phyloP scores from a whole-genome alignment of 768 basidiomycete genomes.

The Floccularia luteovirens region DNA sequence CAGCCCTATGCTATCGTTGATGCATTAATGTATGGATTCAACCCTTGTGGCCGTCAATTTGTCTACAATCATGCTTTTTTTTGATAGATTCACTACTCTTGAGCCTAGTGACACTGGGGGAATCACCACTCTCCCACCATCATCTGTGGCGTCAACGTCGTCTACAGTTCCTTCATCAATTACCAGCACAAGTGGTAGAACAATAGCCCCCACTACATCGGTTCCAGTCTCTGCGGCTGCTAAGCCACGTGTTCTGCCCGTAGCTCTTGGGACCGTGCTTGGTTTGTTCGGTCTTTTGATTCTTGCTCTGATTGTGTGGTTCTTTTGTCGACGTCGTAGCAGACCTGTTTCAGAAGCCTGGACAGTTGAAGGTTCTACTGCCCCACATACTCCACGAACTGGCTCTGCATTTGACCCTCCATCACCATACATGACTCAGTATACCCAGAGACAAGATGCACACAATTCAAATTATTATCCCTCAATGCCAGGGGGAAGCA shows the following conservation, averaged over 20 bases:
- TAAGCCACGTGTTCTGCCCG: constrained; percentile 16
- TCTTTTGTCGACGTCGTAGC: constrained; percentile 15
- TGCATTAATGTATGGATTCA: constrained; percentile 25
- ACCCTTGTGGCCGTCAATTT: constrained; percentile 1
- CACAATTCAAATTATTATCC: too few species aligned
- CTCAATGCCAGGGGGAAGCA: too few species aligned
- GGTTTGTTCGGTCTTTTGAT: constrained; percentile 22
- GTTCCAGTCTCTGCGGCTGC: constrained; percentile 9
- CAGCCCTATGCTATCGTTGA: constrained; percentile 30
- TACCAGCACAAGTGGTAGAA: constrained; percentile 8
- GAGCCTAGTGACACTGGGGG: constrained; percentile 10
- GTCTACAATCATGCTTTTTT: not conserved
- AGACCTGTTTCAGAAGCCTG: constrained; percentile 26
- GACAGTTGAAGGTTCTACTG: constrained; percentile 17
- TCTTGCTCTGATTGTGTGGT: constrained; percentile 18
- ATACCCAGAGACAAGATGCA: constrained; percentile 11
- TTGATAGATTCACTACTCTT: constrained; percentile 14
- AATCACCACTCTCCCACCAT: not conserved
- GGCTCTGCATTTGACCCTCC: not conserved
- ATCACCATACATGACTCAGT: constrained; percentile 7
- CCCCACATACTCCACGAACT: not conserved
- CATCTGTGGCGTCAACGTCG: too few species aligned
- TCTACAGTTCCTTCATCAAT: constrained; percentile 4
- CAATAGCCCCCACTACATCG: constrained; percentile 13
- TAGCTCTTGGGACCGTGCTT: constrained; percentile 23